Evolutionary conservation across 2,329 filamentous ascomycete species (phyloP).

Genomic region (Pseudogymnoascus sp.): DNA sequence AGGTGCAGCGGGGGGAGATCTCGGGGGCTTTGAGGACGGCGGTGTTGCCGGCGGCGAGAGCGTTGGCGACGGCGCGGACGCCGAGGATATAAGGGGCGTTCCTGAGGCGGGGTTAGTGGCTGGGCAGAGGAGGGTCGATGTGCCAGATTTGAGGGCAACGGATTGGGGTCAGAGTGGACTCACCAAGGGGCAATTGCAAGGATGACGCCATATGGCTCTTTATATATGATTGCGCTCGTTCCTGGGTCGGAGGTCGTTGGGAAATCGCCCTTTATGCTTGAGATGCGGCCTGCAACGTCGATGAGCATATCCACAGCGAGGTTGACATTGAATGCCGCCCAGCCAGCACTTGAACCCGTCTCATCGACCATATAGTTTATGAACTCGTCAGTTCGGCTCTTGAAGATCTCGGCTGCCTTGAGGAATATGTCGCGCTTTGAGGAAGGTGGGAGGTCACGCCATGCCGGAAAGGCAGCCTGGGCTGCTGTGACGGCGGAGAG

Average conservation of each 20-base stretch:
- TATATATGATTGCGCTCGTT: conserved; percentile 55
- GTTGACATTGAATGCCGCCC: conserved; percentile 35
- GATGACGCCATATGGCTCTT: conserved; percentile 72
- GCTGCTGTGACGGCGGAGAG: conserved; percentile 46
- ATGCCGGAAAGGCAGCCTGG: conserved; percentile 58
- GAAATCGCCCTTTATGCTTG: conserved; percentile 28
- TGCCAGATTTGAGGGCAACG: not conserved
- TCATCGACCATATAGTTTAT: conserved; percentile 47
- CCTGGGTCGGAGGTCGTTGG: conserved; percentile 36
- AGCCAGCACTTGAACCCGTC: conserved; percentile 35
- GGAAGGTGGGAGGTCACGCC: conserved; percentile 54
- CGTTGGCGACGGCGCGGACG: conserved; percentile 47
- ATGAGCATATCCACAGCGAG: conserved; percentile 32
- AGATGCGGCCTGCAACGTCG: conserved; percentile 37
- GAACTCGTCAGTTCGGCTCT: conserved; percentile 52
- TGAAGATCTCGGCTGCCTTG: conserved; percentile 58
- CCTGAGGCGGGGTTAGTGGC: conserved; percentile 29
- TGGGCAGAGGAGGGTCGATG: not conserved
- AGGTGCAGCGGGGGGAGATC: conserved; percentile 54
- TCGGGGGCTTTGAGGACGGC: conserved; percentile 67
- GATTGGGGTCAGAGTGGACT: conserved; percentile 15
- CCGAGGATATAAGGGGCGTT: conserved; percentile 51
- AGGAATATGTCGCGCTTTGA: conserved; percentile 62
- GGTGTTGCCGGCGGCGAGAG: conserved; percentile 72
- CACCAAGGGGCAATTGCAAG: conserved; percentile 77